A percentile compares a stretch with the other conserved stretches of the same genome.
phyloP scores from a whole-genome alignment of 805 yeast genomes.

The Komagataella mondaviorum region DNA sequence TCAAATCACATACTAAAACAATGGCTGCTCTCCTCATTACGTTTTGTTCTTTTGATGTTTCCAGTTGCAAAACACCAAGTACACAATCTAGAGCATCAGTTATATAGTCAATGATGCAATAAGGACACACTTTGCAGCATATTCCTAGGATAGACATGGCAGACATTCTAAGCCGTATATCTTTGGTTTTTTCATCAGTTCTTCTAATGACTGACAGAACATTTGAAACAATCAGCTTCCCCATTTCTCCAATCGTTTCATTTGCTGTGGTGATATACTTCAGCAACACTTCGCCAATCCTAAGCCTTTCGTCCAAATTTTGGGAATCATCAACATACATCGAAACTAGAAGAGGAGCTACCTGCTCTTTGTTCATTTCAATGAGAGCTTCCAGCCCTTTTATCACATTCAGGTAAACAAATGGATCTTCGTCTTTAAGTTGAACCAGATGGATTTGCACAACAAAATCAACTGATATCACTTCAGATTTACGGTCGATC shows the following conservation, averaged over 20 bases:
- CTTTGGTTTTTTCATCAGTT: constrained; percentile 16
- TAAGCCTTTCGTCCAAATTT: constrained; percentile 51
- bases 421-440: constrained; percentile 73
- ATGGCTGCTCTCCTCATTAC: constrained; percentile 67
- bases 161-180: constrained; percentile 65
- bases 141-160: constrained; percentile 77
- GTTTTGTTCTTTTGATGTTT: constrained; percentile 25
- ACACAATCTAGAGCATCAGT: constrained; percentile 61
- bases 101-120: constrained; percentile 33
- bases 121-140: constrained; percentile 44
- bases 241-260: constrained; percentile 30
- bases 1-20: constrained; percentile 48
- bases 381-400: constrained; percentile 59
- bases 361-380: constrained; percentile 23
- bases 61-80: constrained; percentile 60
- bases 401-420: constrained; percentile 71
- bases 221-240: constrained; percentile 25
- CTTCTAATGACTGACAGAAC: constrained; percentile 21
- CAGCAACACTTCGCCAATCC: constrained; percentile 71
- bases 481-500: constrained; percentile 32
- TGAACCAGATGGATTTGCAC: constrained; percentile 49
- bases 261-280: constrained; percentile 39
- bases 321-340: constrained; percentile 17
- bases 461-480: constrained; percentile 37
- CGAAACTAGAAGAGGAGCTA: constrained; percentile 22